These are phyloP conservation scores for Umbelopsis sp. DNA, from an alignment of 192 early-diverging fungal genomes.

Conservation along the genomic window DNA sequence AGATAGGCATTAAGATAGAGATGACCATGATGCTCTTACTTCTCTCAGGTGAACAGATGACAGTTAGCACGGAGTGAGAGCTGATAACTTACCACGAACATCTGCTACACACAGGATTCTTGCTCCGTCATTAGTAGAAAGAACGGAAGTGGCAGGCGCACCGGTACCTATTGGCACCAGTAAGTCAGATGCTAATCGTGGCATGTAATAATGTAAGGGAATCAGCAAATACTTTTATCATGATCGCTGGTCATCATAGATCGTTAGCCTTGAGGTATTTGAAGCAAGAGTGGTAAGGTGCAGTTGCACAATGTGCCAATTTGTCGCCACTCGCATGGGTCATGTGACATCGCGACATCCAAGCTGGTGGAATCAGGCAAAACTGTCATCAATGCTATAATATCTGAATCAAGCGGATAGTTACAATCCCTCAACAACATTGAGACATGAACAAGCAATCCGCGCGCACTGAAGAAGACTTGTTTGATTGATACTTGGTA, in stretches of 20 bases:
- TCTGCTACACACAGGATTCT: conserved; percentile 57
- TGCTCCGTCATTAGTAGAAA: conserved; percentile 41
- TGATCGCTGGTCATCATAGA: conserved; percentile 23
- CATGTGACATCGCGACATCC: not conserved
- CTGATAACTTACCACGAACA: conserved; percentile 42
- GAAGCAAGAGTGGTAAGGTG: not conserved
- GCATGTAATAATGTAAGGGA: not conserved
- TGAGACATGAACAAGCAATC: too few species aligned
- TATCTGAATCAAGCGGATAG: too few species aligned
- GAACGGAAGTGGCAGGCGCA: conserved; percentile 5
- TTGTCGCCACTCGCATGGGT: not conserved
- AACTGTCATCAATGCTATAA: too few species aligned
- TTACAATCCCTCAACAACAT: too few species aligned
- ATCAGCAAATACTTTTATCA: not conserved
- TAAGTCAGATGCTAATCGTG: not conserved
- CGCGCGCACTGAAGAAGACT: too few species aligned
- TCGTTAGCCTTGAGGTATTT: conserved; percentile 4
- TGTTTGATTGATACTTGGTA: too few species aligned
- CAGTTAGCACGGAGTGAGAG: not conserved
- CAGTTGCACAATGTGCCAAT: conserved; percentile 21
- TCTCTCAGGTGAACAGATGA: not conserved
- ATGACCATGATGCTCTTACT: not conserved
- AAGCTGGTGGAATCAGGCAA: too few species aligned
- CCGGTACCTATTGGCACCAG: not conserved
- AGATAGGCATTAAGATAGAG: not conserved